Conservation (phyloP, 306 rosid genomes). For the Inga leiocalycina region DNA sequence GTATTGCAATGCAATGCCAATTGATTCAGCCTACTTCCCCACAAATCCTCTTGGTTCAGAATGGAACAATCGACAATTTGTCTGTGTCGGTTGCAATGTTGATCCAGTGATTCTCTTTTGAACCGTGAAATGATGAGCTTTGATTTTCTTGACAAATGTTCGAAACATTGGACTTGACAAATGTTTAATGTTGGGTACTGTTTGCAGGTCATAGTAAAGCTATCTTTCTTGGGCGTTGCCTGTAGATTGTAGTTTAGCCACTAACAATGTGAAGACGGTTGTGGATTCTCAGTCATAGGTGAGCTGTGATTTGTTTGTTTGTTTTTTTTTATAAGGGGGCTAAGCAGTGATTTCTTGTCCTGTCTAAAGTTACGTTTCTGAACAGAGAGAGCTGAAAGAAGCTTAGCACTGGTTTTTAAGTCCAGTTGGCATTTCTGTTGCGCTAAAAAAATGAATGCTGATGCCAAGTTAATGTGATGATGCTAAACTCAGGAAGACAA, state of each 20-base stretch:
- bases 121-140: background rate
- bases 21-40: background rate
- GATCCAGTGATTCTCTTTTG: background rate
- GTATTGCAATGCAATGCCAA: background rate
- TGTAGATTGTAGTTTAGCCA: slow-evolving; percentile 18
- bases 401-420: slow-evolving; percentile 14
- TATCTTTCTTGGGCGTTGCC: background rate
- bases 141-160: background rate
- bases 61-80: background rate
- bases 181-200: slow-evolving; percentile 1
- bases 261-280: slow-evolving; percentile 39
- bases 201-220: background rate
- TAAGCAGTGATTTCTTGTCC: slow-evolving; percentile 36
- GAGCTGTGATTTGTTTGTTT: no score
- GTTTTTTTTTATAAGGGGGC: no score
- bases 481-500: background rate
- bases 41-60: background rate
- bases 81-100: background rate
- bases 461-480: background rate
- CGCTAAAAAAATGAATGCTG: background rate
- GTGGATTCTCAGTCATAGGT: slow-evolving; percentile 22
- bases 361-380: background rate
- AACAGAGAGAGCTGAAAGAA: background rate
- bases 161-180: slow-evolving; percentile 20
- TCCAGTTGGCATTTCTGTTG: slow-evolving; percentile 24